These are phyloP conservation scores for Nakataea oryzae DNA, from an alignment of 2,329 filamentous ascomycete genomes.

Conservation along the genomic window DNA sequence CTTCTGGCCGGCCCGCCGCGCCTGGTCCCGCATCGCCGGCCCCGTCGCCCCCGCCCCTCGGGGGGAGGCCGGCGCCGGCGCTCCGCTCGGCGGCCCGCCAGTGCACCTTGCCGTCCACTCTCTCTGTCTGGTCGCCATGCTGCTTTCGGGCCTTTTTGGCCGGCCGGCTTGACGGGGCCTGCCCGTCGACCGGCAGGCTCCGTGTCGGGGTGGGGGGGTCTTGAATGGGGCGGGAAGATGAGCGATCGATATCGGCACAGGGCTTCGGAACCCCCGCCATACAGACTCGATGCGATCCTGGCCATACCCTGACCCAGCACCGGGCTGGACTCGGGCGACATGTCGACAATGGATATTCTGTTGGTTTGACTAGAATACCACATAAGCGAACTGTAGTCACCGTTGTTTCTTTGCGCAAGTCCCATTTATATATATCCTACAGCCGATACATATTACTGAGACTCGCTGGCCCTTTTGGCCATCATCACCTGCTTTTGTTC, in stretches of 20 bases:
- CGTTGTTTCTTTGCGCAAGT: background rate
- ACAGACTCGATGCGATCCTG: no score
- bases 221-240: no score
- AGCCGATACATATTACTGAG: background rate
- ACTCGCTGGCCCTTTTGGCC: no score
- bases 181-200: no score
- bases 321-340: background rate
- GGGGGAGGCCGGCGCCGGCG: background rate
- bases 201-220: no score
- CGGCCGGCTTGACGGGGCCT: background rate
- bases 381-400: background rate
- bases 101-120: conserved; percentile 34
- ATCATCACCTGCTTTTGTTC: background rate
- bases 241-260: no score
- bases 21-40: conserved; percentile 21
- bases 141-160: conserved; percentile 11
- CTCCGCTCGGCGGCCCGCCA: conserved; percentile 30
- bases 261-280: background rate
- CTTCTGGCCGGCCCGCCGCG: conserved; percentile 34
- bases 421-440: background rate
- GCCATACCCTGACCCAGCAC: background rate
- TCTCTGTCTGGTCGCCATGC: conserved; percentile 24
- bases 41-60: background rate
- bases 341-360: background rate
- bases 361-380: background rate